Evolutionary conservation across 2,329 filamentous ascomycete genomes (phyloP).

Genomic region (Cryphonectria radicalis): DNA sequence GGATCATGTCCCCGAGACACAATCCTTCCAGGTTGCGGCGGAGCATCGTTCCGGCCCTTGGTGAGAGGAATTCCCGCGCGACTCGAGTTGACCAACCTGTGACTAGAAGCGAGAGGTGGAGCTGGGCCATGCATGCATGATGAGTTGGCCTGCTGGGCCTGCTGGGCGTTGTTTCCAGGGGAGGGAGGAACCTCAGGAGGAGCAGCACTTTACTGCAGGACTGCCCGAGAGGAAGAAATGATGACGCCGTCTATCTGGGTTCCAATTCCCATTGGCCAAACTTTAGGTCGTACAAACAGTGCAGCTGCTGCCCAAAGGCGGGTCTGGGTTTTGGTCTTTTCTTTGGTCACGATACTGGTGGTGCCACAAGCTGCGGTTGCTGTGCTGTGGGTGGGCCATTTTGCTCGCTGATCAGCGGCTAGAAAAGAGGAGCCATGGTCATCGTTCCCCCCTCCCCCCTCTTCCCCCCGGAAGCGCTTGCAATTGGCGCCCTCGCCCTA

Average conservation of each 20-base stretch:
- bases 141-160: conserved; percentile 16
- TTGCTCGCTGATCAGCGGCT: conserved; percentile 4
- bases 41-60: not conserved
- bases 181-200: not conserved
- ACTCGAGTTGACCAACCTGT: not conserved
- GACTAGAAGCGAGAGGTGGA: not conserved
- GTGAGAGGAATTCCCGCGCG: not conserved
- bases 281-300: not conserved
- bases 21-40: not conserved
- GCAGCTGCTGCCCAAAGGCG: not conserved
- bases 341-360: not conserved
- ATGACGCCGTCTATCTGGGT: not conserved
- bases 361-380: not conserved
- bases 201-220: not conserved
- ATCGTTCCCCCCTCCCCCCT: not conserved
- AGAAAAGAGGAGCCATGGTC: not conserved
- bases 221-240: not conserved
- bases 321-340: not conserved
- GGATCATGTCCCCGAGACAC: not conserved
- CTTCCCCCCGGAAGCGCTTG: not conserved
- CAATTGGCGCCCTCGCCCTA: conserved; percentile 21
- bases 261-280: conserved; percentile 2
- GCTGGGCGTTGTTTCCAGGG: not conserved
- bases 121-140: conserved; percentile 14
- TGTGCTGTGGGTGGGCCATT: not conserved